These are phyloP conservation scores for Chamaenerion angustifolium DNA, from an alignment of 345 rosid species.

Conservation along the genomic window DNA sequence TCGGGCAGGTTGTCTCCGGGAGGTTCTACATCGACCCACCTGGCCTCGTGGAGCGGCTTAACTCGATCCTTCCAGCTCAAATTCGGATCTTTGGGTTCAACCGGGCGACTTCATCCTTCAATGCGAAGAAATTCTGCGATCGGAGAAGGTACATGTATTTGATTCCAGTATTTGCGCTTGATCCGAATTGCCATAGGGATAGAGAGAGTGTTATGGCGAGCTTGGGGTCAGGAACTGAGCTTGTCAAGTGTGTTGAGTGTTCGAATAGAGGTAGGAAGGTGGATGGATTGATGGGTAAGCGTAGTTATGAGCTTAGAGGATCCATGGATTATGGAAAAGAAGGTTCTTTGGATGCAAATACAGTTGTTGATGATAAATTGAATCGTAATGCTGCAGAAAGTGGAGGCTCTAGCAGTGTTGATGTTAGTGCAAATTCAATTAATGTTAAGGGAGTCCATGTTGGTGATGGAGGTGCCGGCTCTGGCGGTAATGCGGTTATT, in stretches of 20 bases:
- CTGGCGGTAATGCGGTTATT: too few relatives aligned
- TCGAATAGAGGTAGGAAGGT: conserved; percentile 79
- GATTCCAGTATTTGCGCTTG: conserved; percentile 79
- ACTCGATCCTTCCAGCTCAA: conserved; percentile 41
- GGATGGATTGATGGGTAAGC: conserved; percentile 52
- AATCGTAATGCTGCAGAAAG: conserved; percentile 14
- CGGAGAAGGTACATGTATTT: conserved; percentile 88
- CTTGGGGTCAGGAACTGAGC: conserved; percentile 51
- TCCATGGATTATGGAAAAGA: conserved; percentile 2
- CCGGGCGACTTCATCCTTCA: conserved; percentile 65
- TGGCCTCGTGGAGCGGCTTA: conserved; percentile 69
- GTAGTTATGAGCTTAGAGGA: conserved; percentile 17
- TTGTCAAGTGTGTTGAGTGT: conserved; percentile 68
- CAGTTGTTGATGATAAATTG: conserved; percentile 22
- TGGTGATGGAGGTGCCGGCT: too few relatives aligned
- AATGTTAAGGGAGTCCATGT: too few relatives aligned
- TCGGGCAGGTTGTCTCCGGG: conserved; percentile 92
- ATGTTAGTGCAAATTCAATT: not conserved
- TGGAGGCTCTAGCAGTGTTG: not conserved
- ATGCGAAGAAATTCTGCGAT: conserved; percentile 76
- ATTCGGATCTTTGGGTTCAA: conserved; percentile 72
- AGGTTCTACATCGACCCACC: conserved; percentile 84
- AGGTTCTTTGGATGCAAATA: conserved; percentile 3
- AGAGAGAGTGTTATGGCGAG: conserved; percentile 76
- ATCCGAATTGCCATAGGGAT: conserved; percentile 58